Evolutionary conservation across 495 filamentous ascomycete genomes (phyloP).

Genomic region (Xylaria longipes): DNA sequence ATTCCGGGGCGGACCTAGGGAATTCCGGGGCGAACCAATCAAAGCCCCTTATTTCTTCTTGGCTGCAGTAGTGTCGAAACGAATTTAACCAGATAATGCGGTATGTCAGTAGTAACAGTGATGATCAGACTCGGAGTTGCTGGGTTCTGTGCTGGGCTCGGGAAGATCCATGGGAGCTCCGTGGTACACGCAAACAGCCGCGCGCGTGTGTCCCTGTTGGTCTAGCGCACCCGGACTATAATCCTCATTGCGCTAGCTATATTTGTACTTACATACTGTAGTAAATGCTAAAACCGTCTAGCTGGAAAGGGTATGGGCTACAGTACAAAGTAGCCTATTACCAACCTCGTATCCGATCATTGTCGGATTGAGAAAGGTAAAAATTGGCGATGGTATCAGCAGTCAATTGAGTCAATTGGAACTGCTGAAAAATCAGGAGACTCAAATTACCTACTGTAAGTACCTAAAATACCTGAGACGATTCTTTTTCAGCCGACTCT

Average conservation of each 20-base stretch:
- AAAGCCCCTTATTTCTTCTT: too few relatives aligned
- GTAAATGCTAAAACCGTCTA: neutral
- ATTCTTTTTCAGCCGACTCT: constrained; percentile 14
- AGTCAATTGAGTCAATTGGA: neutral
- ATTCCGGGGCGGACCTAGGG: too few relatives aligned
- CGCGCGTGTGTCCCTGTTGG: constrained; percentile 17
- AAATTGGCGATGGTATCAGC: neutral
- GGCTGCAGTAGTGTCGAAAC: too few relatives aligned
- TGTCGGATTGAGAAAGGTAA: neutral
- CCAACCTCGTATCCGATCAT: neutral
- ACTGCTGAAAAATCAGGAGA: constrained; percentile 1
- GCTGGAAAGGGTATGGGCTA: constrained; percentile 5
- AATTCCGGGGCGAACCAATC: too few relatives aligned
- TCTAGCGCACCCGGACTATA: neutral
- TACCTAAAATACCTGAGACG: constrained; percentile 20
- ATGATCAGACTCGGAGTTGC: neutral
- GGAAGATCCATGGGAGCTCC: constrained; percentile 12
- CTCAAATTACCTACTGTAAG: neutral
- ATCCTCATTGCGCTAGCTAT: constrained; percentile 11
- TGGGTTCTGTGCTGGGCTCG: neutral
- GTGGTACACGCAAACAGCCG: neutral
- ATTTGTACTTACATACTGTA: neutral
- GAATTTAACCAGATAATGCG: too few relatives aligned
- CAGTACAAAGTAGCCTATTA: neutral
- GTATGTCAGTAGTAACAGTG: neutral